Evolutionary conservation across 2,329 filamentous ascomycete genomes (phyloP).

Genomic region (Botryotinia convoluta): DNA sequence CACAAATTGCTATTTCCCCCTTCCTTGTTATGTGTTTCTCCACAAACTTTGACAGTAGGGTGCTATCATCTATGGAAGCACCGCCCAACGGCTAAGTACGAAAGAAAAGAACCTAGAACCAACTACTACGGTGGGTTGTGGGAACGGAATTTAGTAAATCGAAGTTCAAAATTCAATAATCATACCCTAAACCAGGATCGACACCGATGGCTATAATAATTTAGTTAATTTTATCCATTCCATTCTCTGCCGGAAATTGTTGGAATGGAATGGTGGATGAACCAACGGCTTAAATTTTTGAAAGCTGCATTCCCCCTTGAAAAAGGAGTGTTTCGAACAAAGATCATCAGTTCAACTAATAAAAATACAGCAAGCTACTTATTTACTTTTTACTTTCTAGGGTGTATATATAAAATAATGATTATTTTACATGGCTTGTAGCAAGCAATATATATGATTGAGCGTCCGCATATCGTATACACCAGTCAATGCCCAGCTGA

Average conservation of each 20-base stretch:
- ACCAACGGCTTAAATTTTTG: not conserved
- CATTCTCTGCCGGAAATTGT: conserved; percentile 5
- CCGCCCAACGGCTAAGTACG: conserved; percentile 12
- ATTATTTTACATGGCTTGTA: not conserved
- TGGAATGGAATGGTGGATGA: not conserved
- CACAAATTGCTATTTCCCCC: not conserved
- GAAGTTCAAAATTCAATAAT: conserved; percentile 3
- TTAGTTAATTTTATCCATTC: not conserved
- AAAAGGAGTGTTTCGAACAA: conserved; percentile 11
- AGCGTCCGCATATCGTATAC: not conserved
- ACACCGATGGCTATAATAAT: not conserved
- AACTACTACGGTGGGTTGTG: not conserved
- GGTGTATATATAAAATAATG: not conserved
- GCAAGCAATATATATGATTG: not conserved
- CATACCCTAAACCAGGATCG: conserved; percentile 17
- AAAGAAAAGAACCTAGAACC: conserved; percentile 9
- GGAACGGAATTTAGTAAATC: not conserved
- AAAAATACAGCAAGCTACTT: not conserved
- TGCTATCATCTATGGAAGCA: not conserved
- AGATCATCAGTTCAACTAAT: not conserved
- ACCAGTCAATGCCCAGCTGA: conserved; percentile 6
- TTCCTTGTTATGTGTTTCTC: conserved; percentile 15
- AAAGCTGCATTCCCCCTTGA: conserved; percentile 11
- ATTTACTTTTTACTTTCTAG: not conserved
- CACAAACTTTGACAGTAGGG: conserved; percentile 4